Conservation (phyloP, 2,329 filamentous ascomycete genomes). For the Grosmannia serpens region DNA sequence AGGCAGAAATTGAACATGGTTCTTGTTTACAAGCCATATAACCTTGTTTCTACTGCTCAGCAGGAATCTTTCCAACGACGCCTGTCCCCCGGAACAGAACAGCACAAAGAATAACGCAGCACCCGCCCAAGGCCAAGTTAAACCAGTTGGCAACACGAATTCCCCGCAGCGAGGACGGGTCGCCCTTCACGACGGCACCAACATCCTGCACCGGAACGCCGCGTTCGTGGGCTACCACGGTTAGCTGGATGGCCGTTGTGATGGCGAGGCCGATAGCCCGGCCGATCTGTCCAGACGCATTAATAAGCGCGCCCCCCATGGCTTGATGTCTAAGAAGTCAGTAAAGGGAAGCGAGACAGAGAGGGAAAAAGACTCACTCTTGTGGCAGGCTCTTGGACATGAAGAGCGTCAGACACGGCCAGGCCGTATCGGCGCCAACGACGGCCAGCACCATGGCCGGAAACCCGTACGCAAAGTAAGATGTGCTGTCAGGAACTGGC, state of each 20-base stretch:
- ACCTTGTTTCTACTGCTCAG: neutral
- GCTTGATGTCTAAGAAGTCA: constrained; percentile 43
- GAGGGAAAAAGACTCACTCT: neutral
- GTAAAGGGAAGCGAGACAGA: neutral
- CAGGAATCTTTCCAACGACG: constrained; percentile 28
- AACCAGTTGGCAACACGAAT: constrained; percentile 40
- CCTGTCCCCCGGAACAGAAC: constrained; percentile 38
- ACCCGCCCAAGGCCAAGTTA: constrained; percentile 33
- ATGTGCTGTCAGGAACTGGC: constrained; percentile 38
- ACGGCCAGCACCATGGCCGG: constrained; percentile 54
- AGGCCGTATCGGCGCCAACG: constrained; percentile 53
- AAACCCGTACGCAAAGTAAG: constrained; percentile 55
- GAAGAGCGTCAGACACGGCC: constrained; percentile 53
- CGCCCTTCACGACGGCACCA: constrained; percentile 29
- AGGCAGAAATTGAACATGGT: too few relatives aligned
- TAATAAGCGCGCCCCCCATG: constrained; percentile 54
- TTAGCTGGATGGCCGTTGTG: constrained; percentile 50
- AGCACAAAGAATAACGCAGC: constrained; percentile 29
- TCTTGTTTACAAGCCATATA: too few relatives aligned
- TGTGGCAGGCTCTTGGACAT: constrained; percentile 48
- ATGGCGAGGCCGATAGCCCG: constrained; percentile 54
- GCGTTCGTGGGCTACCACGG: constrained; percentile 39
- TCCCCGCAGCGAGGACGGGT: constrained; percentile 32
- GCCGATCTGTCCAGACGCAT: constrained; percentile 52
- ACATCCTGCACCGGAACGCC: constrained; percentile 31